Percentiles rank a stretch among this genome's conserved stretches.
Evolutionary conservation across 192 early-diverging fungal genomes (phyloP).

Genomic region (Funneliformis mosseae): DNA sequence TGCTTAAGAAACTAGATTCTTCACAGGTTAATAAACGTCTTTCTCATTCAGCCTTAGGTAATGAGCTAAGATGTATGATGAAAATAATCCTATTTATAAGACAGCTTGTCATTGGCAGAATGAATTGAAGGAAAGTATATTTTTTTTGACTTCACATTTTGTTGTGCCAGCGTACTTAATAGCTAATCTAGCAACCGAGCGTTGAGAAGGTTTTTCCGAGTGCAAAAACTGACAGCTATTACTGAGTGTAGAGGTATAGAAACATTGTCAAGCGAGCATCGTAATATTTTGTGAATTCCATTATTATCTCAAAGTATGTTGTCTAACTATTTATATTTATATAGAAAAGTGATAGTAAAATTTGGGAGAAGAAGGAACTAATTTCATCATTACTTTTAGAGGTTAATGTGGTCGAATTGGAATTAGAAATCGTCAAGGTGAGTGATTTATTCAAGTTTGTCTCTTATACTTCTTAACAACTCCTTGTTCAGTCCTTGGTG

Average conservation of each 20-base stretch:
- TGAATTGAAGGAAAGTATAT: conserved; percentile 31
- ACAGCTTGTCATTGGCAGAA: not conserved
- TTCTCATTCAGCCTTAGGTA: conserved; percentile 23
- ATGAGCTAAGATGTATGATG: conserved; percentile 24
- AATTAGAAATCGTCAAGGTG: not conserved
- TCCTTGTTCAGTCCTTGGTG: conserved; percentile 21
- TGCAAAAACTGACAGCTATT: conserved; percentile 17
- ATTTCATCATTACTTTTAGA: conserved; percentile 13
- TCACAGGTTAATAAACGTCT: conserved; percentile 24
- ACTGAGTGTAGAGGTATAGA: conserved; percentile 1
- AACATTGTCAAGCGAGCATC: conserved; percentile 1
- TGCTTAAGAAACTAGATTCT: conserved; percentile 31
- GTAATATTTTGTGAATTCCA: conserved; percentile 1
- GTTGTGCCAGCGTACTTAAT: conserved; percentile 29
- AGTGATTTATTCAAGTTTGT: conserved; percentile 18
- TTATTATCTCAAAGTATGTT: not conserved
- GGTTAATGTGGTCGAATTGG: conserved; percentile 3
- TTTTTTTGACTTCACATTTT: conserved; percentile 26
- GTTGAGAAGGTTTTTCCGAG: conserved; percentile 32
- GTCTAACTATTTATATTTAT: conserved; percentile 2
- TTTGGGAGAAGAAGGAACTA: conserved; percentile 12
- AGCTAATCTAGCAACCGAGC: conserved; percentile 30
- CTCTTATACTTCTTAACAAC: conserved; percentile 6
- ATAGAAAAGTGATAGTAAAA: conserved; percentile 14
- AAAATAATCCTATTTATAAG: conserved; percentile 16